A percentile compares a stretch with the other conserved stretches of the same genome.
Conservation (phyloP, 805 yeast species). For the Saturnispora diversa region DNA sequence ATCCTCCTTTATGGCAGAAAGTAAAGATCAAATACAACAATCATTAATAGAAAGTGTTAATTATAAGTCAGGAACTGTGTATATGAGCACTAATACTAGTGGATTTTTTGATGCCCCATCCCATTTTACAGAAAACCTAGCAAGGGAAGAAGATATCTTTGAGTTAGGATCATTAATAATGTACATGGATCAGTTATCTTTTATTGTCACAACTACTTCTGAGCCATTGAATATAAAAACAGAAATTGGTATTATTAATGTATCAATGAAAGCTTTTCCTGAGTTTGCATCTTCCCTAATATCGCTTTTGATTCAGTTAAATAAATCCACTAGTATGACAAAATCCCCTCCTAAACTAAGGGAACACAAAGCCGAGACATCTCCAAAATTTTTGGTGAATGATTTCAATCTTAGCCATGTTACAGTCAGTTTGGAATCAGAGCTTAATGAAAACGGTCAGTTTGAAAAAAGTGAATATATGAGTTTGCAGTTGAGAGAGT, state of each 20-base stretch:
- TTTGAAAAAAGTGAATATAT: slow-evolving; percentile 33
- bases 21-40: slow-evolving; percentile 25
- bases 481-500: slow-evolving; percentile 23
- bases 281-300: slow-evolving; percentile 33
- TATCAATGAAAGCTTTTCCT: slow-evolving; percentile 39
- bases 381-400: slow-evolving; percentile 27
- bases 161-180: slow-evolving; percentile 3
- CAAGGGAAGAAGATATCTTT: neutral
- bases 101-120: slow-evolving; percentile 30
- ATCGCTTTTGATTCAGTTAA: slow-evolving; percentile 31
- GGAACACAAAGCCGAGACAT: too few relatives aligned
- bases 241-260: slow-evolving; percentile 33
- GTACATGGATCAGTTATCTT: neutral
- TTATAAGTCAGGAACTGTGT: slow-evolving; percentile 54
- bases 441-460: slow-evolving; percentile 33
- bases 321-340: too few relatives aligned
- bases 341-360: too few relatives aligned
- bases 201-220: slow-evolving; percentile 2
- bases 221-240: slow-evolving; percentile 34
- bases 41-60: slow-evolving; percentile 47
- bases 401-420: slow-evolving; percentile 33
- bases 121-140: slow-evolving; percentile 6
- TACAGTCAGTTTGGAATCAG: slow-evolving; percentile 39
- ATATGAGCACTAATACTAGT: slow-evolving; percentile 69
- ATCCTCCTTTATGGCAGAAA: slow-evolving; percentile 27